Evolutionary conservation across 345 rosid genomes (phyloP).

Genomic region (Eutrema japonicum): DNA sequence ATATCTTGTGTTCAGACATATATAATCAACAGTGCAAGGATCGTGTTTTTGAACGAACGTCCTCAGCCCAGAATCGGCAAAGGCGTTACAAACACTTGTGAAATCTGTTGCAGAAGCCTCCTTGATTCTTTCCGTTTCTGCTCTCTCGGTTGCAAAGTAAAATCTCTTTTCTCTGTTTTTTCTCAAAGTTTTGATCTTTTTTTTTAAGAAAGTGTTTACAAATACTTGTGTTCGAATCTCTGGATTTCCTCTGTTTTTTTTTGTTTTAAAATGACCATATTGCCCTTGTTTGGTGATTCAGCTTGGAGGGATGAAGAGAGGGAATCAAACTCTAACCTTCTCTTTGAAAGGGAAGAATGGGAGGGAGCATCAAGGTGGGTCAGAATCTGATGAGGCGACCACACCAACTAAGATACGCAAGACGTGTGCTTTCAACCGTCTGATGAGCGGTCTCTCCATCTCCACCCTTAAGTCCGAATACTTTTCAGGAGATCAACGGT

Average conservation of each 20-base stretch:
- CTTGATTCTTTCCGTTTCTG: constrained; percentile 95
- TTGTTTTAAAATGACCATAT: neutral
- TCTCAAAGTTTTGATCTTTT: neutral
- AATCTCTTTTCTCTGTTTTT: neutral
- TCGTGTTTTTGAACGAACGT: constrained; percentile 83
- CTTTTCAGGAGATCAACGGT: constrained; percentile 46
- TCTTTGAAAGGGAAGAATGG: constrained; percentile 53
- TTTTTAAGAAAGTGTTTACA: neutral
- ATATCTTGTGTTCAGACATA: constrained; percentile 86
- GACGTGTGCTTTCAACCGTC: constrained; percentile 60
- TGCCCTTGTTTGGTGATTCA: constrained; percentile 30
- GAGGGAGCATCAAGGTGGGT: constrained; percentile 53
- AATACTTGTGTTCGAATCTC: neutral
- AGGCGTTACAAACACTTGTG: constrained; percentile 91
- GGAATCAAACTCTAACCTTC: constrained; percentile 67
- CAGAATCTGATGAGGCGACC: constrained; percentile 70
- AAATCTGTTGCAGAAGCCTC: constrained; percentile 83
- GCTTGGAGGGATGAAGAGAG: constrained; percentile 80
- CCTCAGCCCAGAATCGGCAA: constrained; percentile 95
- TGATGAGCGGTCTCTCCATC: constrained; percentile 62
- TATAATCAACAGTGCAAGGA: constrained; percentile 89
- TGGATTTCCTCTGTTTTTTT: neutral
- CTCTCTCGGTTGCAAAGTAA: constrained; percentile 86
- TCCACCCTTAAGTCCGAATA: constrained; percentile 45
- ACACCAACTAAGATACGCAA: constrained; percentile 73